Evolutionary conservation across 2,329 filamentous ascomycete genomes (phyloP).

Genomic region (Pezicula neosporulosa): DNA sequence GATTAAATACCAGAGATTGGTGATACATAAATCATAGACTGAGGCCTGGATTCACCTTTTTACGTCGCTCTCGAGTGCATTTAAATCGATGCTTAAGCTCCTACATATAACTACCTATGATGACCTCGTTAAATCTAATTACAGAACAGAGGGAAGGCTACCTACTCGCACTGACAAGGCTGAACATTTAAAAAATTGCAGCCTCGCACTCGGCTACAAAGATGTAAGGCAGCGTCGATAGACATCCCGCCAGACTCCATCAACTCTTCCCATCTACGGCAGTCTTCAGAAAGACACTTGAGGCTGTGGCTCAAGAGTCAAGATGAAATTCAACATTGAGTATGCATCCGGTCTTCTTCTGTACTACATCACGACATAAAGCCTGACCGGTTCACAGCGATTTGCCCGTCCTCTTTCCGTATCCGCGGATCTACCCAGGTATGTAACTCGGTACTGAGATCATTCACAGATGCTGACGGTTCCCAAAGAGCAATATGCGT

Average conservation of each 20-base stretch:
- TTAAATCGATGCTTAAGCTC: no score
- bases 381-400: conserved; percentile 42
- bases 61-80: no score
- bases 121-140: no score
- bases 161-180: neutral
- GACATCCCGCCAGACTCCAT: neutral
- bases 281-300: neutral
- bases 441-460: conserved; percentile 3
- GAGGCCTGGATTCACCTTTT: no score
- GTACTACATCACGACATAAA: conserved; percentile 8
- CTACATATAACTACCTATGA: no score
- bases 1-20: no score
- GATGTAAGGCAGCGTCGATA: neutral
- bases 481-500: conserved; percentile 68
- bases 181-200: neutral
- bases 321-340: conserved; percentile 80
- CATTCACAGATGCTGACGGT: conserved; percentile 26
- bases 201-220: neutral
- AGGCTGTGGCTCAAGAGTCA: conserved; percentile 46
- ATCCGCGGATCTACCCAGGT: conserved; percentile 67
- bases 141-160: no score
- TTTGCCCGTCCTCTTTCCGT: conserved; percentile 69
- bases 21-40: no score
- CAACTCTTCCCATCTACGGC: neutral
- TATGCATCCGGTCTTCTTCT: conserved; percentile 31